Conservation (phyloP, 2,329 filamentous ascomycete species). For the Talaromyces sp. region DNA sequence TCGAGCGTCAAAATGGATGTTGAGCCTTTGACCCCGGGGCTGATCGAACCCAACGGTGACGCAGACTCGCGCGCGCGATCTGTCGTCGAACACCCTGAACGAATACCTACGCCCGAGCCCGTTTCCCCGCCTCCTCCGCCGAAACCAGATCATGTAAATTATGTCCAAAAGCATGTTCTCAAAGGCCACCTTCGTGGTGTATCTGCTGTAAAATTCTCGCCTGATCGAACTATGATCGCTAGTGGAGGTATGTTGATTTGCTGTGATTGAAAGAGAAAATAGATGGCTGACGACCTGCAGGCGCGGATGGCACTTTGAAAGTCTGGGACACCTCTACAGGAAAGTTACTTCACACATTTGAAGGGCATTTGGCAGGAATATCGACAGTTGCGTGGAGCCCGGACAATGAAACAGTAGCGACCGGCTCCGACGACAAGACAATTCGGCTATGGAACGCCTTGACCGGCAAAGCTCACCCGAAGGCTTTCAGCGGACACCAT, state of each 20-base stretch:
- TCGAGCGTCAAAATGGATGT: not conserved
- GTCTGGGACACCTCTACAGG: conserved; percentile 82
- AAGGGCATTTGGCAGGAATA: conserved; percentile 88
- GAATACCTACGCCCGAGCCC: conserved; percentile 32
- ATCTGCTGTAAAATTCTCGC: conserved; percentile 83
- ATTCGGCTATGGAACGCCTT: conserved; percentile 83
- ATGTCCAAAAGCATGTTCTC: conserved; percentile 64
- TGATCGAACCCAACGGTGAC: conserved; percentile 8
- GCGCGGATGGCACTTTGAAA: conserved; percentile 84
- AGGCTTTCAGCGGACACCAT: conserved; percentile 74
- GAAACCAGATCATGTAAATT: conserved; percentile 58
- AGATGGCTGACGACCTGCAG: conserved; percentile 25
- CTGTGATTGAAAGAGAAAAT: not conserved
- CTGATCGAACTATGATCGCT: conserved; percentile 83
- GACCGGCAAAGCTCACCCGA: conserved; percentile 55
- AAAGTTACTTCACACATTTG: conserved; percentile 76
- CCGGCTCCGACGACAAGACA: conserved; percentile 91
- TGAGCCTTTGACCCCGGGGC: conserved; percentile 11
- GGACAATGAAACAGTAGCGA: conserved; percentile 79
- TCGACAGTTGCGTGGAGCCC: conserved; percentile 93
- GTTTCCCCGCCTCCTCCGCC: conserved; percentile 37
- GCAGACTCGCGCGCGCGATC: conserved; percentile 12
- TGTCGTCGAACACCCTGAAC: conserved; percentile 17
- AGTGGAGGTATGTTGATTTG: conserved; percentile 58
- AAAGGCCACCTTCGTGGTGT: conserved; percentile 74